Base-by-base conservation (phyloP, 805 yeast genomes). In the Lipomyces kockii region DNA sequence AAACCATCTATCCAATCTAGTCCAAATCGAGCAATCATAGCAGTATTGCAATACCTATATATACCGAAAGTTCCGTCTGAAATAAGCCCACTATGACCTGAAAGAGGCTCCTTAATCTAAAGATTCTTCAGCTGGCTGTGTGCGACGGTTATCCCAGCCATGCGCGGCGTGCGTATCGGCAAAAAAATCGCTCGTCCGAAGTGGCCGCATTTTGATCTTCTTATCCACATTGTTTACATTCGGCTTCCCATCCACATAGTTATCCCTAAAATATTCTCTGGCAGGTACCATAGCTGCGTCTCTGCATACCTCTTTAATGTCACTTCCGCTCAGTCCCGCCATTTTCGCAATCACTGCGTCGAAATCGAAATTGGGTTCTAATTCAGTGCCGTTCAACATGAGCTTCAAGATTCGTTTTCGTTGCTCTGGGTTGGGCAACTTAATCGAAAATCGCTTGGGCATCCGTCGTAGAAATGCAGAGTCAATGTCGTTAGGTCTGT, bases 201-300 rank as follows among this genome's bases (percentile, higher is more conserved):
- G 81, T 5, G 95, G 90, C 67, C 95, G 82, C 69, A 91, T 83
- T 34, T 20, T 56, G 51, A 62, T 17, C 32, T 58, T 22, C 43
- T 53, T 58, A 14, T n/a, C n/a, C 17, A 14, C 8, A 5, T 12
- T 49, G 2, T 46, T 43, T 2, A 60, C 51, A 11, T 27, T 58
- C 9, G 55, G 35, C 49, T 58, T 60, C 51, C 71, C 71, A 37
- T 57, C 61, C 71, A 78, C 78, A 76, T 83, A 83, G 76, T 90
- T 89, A 63, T 79, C 78, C 64, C 86, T 81, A 66, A 94, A 91
- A 76, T 86, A 91, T 78, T 95, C 98, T 73, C 97, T 84, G 75
- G 94, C 92, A 0, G 97, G 90, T 72, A 84, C 84, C 82, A 93
- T 85, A 0, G 97, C 97, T 0, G 99, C 99, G 74, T 91, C 96